These are phyloP conservation scores for Verticillium nubilum DNA, from an alignment of 2,329 filamentous ascomycete species.

Conservation along the genomic window DNA sequence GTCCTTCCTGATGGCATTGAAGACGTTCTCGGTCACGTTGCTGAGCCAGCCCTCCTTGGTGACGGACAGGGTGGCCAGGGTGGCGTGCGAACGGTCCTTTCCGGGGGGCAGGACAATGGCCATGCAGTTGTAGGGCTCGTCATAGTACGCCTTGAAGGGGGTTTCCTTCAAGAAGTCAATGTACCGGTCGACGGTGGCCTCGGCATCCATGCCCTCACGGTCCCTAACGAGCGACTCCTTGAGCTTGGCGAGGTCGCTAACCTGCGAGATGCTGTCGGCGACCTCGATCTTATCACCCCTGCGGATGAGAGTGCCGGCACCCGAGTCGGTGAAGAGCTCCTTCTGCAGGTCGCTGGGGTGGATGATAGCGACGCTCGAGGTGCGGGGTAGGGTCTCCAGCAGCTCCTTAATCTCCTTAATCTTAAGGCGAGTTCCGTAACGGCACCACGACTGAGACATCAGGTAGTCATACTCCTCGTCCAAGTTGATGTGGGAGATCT, in stretches of 20 bases:
- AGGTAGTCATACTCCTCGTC: slow-evolving; percentile 93
- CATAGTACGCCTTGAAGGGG: slow-evolving; percentile 89
- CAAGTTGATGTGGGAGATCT: slow-evolving; percentile 95
- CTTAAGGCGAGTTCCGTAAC: slow-evolving; percentile 91
- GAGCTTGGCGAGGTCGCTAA: slow-evolving; percentile 69
- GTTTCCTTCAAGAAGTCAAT: slow-evolving; percentile 70
- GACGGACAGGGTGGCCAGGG: slow-evolving; percentile 84
- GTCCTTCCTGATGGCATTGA: slow-evolving; percentile 89
- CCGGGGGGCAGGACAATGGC: slow-evolving; percentile 78
- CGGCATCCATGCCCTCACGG: slow-evolving; percentile 73
- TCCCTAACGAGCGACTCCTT: slow-evolving; percentile 80
- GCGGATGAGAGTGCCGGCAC: slow-evolving; percentile 87
- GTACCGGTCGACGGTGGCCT: slow-evolving; percentile 81
- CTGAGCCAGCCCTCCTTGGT: slow-evolving; percentile 93
- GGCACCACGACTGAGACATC: slow-evolving; percentile 92
- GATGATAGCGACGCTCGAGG: slow-evolving; percentile 94
- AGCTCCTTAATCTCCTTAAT: slow-evolving; percentile 97
- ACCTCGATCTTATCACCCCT: slow-evolving; percentile 85
- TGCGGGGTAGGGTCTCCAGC: slow-evolving; percentile 79
- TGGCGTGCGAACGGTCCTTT: slow-evolving; percentile 63
- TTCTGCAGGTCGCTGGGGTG: slow-evolving; percentile 94
- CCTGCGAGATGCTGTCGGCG: slow-evolving; percentile 64
- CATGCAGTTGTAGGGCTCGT: slow-evolving; percentile 88
- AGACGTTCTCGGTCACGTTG: slow-evolving; percentile 93
- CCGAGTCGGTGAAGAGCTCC: slow-evolving; percentile 93